A percentile compares a stretch with the other conserved stretches of the same genome.
phyloP scores from a whole-genome alignment of 495 filamentous ascomycete genomes.

The Annulohypoxylon maeteangense region DNA sequence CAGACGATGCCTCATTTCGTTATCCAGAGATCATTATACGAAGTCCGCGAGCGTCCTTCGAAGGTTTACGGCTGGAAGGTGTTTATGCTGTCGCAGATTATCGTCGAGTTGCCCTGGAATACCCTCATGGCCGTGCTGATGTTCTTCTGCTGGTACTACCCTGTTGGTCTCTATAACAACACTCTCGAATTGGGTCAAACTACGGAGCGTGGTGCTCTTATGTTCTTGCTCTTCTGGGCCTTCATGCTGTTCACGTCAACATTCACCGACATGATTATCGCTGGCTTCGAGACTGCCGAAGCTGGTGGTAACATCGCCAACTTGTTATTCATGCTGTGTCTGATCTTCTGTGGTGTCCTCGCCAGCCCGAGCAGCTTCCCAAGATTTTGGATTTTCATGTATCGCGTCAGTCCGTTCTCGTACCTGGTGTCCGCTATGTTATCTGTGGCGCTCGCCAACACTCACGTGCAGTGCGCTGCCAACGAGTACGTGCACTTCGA shows the following conservation, averaged over 20 bases:
- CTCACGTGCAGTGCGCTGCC: constrained; percentile 64
- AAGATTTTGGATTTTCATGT: constrained; percentile 88
- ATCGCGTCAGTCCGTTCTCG: constrained; percentile 78
- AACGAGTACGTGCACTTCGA: constrained; percentile 69
- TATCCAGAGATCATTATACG: constrained; percentile 80
- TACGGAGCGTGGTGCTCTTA: constrained; percentile 69
- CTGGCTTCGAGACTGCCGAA: constrained; percentile 73
- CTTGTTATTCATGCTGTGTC: constrained; percentile 71
- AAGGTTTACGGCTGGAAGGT: constrained; percentile 86
- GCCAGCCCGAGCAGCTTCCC: constrained; percentile 70
- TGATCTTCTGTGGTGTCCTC: constrained; percentile 82
- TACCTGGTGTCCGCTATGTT: constrained; percentile 75
- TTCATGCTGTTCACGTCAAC: constrained; percentile 78
- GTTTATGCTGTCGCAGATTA: constrained; percentile 82
- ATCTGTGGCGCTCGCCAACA: constrained; percentile 70
- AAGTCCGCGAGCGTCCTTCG: constrained; percentile 84
- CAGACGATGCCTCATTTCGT: constrained; percentile 90
- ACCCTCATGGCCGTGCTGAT: constrained; percentile 73
- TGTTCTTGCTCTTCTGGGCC: constrained; percentile 71
- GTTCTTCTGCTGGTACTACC: constrained; percentile 84
- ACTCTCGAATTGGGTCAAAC: constrained; percentile 66
- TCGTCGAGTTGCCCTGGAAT: constrained; percentile 82
- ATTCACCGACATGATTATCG: constrained; percentile 75
- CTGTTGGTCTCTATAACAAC: constrained; percentile 79
- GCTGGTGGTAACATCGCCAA: constrained; percentile 73